A percentile compares a stretch with the other conserved stretches of the same genome.
phyloP scores from a whole-genome alignment of 306 rosid genomes.

The Chamaecrista fasciculata region DNA sequence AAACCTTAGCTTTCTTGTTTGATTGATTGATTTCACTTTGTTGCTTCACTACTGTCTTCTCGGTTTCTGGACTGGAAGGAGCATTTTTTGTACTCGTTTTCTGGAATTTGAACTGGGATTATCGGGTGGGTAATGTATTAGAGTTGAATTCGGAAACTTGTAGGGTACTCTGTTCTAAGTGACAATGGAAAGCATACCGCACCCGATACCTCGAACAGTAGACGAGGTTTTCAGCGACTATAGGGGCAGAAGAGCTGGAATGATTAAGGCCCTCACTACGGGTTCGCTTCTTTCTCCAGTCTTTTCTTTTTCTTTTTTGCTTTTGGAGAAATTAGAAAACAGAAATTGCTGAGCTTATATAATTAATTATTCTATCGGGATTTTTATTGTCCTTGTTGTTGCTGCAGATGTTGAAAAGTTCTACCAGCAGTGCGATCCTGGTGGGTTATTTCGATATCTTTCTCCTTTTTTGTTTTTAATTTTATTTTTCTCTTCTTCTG shows the following conservation, averaged over 20 bases:
- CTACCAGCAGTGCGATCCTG: constrained; percentile 67
- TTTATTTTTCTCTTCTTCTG: neutral
- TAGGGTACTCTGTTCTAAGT: neutral
- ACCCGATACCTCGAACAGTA: constrained; percentile 45
- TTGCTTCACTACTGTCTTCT: neutral
- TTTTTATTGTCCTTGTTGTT: neutral
- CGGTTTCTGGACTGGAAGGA: neutral
- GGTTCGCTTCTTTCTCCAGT: constrained; percentile 34
- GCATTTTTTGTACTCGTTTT: neutral
- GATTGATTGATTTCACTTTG: too few species aligned
- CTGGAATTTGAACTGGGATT: neutral
- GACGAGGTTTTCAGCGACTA: constrained; percentile 68
- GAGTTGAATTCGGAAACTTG: neutral
- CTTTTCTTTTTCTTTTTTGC: neutral
- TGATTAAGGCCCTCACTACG: constrained; percentile 64
- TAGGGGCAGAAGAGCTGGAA: constrained; percentile 57
- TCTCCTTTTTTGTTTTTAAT: neutral
- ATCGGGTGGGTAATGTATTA: neutral
- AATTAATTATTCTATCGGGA: neutral
- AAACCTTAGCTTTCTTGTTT: too few species aligned
- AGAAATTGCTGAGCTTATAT: neutral
- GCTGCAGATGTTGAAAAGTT: constrained; percentile 57
- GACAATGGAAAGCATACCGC: neutral
- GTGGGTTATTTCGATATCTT: constrained; percentile 35
- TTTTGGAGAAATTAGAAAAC: neutral